Base-by-base conservation (phyloP, 257 asterid species). In the Knoxia roxburghii region DNA sequence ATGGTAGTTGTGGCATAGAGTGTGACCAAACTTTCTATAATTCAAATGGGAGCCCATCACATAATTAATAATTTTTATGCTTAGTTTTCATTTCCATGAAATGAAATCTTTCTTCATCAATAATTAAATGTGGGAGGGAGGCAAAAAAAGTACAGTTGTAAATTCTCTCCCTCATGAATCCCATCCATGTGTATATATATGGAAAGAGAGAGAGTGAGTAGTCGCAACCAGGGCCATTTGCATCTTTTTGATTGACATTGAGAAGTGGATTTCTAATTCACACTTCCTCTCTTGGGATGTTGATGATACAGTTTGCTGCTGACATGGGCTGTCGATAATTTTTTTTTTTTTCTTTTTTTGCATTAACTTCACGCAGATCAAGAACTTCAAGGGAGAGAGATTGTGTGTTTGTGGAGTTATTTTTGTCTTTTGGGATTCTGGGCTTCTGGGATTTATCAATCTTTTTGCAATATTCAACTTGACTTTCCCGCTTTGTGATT, bases 351-450 rank as follows among this genome's bases (percentile, higher is more conserved):
- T n/a, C n/a, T n/a, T n/a, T n/a, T n/a, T 29, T 27, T 32, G 71
- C 67, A 65, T 61, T 68, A 27, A 72, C 75, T 73, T 77, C 85
- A 69, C 87, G 65, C 72, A 30, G 76, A 83, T 77, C 85, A 73
- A 83, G 82, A 80, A 77, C 57, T 39, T 64, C 73, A 37, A 72
- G 67, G 41, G 53, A 64, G 52, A 50, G 32, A 56, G 20, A 54
- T 52, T 32, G 68, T 67, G 55, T 65, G 3, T n/a, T 45, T 30
- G 66, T 68, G 61, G 63, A 43, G 54, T 48, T 67, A 40, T n/a
- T 65, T 75, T 64, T 29, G 64, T 52, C 65, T 65, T 54, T 65
- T 53, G 67, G 75, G 59, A 18, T 52, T 64, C 68, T 51, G 67
- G 68, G 60, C 18, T 52, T 64, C 68, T 51, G 67, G 68, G 59